Base-by-base conservation (phyloP, 1,139 yeast species). In the Yamadazyma songkhlaensis region DNA sequence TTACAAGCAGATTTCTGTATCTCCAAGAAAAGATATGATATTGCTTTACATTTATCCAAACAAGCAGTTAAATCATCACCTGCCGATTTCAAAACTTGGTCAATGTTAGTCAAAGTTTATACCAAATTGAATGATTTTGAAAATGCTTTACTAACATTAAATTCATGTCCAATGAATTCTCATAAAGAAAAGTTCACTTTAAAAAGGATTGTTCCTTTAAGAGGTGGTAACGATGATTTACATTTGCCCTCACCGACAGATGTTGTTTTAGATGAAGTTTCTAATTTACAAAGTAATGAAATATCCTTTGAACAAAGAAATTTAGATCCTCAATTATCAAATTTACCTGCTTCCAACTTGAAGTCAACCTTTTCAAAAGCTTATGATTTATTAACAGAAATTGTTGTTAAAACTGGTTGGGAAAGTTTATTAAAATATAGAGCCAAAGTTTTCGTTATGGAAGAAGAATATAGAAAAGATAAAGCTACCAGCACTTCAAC, bases 381-480 rank as follows among this genome's bases (percentile, higher is more conserved):
- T 1, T 92, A 89, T 58, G 85, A 84, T 38, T 67, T 89, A 45
- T 69, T 92, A 43, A 87, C 97, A 0, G 79, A 76, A 31, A 79
- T 90, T 42, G 84, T 80, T 25, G 65, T 73, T 39, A 73, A 75
- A 38, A 73, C 86, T 17, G 97, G 97, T 3, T 92, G 98, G 98
- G 92, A 88, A 51, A 77, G 81, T n/a, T 67, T 92, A 39, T 70
- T 92, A 54, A 77, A 78, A 50, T 70, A 82, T 40, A 77, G 98
- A 49, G 86, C 96, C 3, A 77, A 80, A 41, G 89, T 88, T 1
- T 92, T 92, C 59, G 92, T 92, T 24, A 92, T 92, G 98, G 97
- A 90, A 58, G 92, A 85, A 44, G 98, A 92, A 55, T 87, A 86
- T 49, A 62, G 78, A 32, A 72, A 72, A 47, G 80, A 74, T 42